Evolutionary conservation across 306 rosid genomes (phyloP), one percentile per base, ranked within the genome.

Genomic region (Sechiopsis laciniata): DNA sequence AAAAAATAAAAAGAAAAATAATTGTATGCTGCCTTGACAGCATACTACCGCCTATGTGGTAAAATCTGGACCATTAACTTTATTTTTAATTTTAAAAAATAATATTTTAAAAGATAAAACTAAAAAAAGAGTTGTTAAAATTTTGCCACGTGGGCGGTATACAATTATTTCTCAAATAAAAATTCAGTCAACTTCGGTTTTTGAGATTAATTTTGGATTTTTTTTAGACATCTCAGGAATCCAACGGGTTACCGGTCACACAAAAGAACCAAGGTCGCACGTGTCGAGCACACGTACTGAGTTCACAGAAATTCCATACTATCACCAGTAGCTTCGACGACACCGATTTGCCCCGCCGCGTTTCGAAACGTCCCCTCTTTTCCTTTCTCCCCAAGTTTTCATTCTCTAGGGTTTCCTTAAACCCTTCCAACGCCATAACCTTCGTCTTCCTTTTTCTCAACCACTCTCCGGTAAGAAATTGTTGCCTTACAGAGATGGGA

Each of bases 401-500:
- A 11, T 0, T 37, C 60, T 67, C 48, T 60, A 55, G 66, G 74
- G 75, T 70, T 29, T 65, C 78, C 76, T 45, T 45, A 66, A 32
- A 73, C 76, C 75, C 37, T 32, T 71, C 65, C 60, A 16, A 3
- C 20, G 17, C 22, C 74, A 45, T 26, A 2, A 17, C 10, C 37
- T 22, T 65, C 64, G 71, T 32, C 37, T 2, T 63, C 13, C 4
- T 72, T 22, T 58, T 32, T 7, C 55, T 40, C n/a, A 5, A 32
- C 21, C 17, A 57, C 17, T 40, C 3, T 19, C 35, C 24, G 21
- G 55, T 48, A 9, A 51, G 61, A 13, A n/a, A 15, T 51, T 22
- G 26, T 59, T 48, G 63, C 55, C 40, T 35, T 37, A 37, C 67
- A 22, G 74, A 76, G 42, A 89, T 92, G 97, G 92, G 94, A 13